Conservation (phyloP, 148 eudicot species). For the Arctostaphylos glauca region DNA sequence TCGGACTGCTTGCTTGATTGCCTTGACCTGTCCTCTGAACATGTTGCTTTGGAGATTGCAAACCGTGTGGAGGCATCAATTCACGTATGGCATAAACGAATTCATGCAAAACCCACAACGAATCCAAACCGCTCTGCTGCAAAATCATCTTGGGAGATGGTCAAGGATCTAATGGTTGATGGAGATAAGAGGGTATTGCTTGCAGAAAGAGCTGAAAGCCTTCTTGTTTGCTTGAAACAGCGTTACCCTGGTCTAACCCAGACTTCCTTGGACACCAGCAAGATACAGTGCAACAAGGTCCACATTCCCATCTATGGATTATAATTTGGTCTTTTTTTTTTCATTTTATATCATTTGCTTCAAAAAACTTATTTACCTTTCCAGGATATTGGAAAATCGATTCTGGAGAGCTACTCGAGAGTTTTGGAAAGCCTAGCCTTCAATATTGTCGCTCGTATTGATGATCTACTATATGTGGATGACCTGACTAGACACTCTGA, state of each 20-base stretch:
- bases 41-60: slow-evolving; percentile 72
- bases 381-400: slow-evolving; percentile 92
- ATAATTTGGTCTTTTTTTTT: background rate
- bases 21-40: slow-evolving; percentile 70
- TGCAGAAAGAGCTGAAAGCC: slow-evolving; percentile 77
- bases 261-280: slow-evolving; percentile 69
- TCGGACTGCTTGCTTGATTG: slow-evolving; percentile 77
- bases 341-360: background rate
- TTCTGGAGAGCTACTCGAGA: slow-evolving; percentile 94
- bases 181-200: slow-evolving; percentile 70
- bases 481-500: slow-evolving; percentile 65
- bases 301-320: background rate
- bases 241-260: slow-evolving; percentile 81
- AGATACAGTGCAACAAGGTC: slow-evolving; percentile 85
- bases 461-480: slow-evolving; percentile 86
- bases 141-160: slow-evolving; percentile 79
- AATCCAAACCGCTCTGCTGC: slow-evolving; percentile 47
- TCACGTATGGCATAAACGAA: slow-evolving; percentile 64
- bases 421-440: slow-evolving; percentile 87
- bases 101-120: slow-evolving; percentile 37
- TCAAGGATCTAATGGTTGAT: slow-evolving; percentile 66
- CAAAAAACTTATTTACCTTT: background rate
- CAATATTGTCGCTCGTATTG: slow-evolving; percentile 78
- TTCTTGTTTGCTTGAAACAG: slow-evolving; percentile 67
- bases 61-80: slow-evolving; percentile 82